Percentiles rank a stretch among this genome's conserved stretches.
Evolutionary conservation across 2,329 filamentous ascomycete species (phyloP).

Genomic region (Aspergillus spinulosporus): DNA sequence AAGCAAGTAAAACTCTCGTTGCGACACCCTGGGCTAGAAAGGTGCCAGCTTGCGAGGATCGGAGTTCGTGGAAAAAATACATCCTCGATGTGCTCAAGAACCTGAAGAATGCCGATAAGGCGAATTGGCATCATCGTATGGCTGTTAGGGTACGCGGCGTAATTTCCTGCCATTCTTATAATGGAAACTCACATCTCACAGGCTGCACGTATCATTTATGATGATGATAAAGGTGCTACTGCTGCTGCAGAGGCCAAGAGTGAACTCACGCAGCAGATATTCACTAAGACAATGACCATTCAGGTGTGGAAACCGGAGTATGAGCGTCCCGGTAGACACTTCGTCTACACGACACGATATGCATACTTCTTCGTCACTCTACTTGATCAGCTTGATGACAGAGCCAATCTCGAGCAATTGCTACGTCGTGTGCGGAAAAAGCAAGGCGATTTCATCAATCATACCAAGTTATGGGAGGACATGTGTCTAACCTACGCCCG

Average conservation of each 20-base stretch:
- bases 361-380: conserved; percentile 77
- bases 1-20: conserved; percentile 53
- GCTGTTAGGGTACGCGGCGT: conserved; percentile 64
- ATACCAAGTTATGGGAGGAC: conserved; percentile 63
- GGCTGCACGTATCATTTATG: conserved; percentile 62
- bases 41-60: conserved; percentile 49
- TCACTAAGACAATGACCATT: conserved; percentile 92
- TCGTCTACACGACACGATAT: conserved; percentile 87
- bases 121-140: conserved; percentile 93
- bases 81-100: conserved; percentile 60
- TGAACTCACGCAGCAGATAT: conserved; percentile 79
- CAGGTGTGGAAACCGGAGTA: conserved; percentile 94
- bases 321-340: conserved; percentile 80
- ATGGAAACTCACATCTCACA: conserved; percentile 33
- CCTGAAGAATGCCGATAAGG: conserved; percentile 73
- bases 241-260: conserved; percentile 66
- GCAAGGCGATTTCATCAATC: conserved; percentile 70
- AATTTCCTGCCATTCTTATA: not conserved
- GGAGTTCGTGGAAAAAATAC: conserved; percentile 60
- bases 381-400: conserved; percentile 72
- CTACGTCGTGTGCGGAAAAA: conserved; percentile 79
- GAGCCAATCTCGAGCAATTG: conserved; percentile 72
- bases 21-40: conserved; percentile 58
- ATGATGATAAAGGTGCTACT: conserved; percentile 54
- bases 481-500: conserved; percentile 60